Percentiles rank a stretch among this genome's conserved stretches.
Evolutionary conservation across 345 rosid species (phyloP).

Genomic region (Gossypium turneri): DNA sequence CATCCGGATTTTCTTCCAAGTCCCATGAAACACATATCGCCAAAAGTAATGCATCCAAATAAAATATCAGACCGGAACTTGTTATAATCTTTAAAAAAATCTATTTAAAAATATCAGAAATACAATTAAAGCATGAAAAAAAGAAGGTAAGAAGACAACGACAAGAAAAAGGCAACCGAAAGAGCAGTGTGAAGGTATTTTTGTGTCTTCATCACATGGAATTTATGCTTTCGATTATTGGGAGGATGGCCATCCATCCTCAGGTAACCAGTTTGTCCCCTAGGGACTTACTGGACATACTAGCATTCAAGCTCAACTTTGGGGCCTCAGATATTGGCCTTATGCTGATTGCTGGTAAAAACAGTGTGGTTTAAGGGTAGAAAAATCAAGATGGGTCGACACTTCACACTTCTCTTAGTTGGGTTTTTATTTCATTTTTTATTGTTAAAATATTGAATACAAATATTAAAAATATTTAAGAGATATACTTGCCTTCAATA

Average conservation of each 20-base stretch:
- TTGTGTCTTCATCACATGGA: background rate
- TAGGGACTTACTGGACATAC: background rate
- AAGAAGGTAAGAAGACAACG: background rate
- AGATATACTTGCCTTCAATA: no score
- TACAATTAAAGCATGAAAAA: background rate
- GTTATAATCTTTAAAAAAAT: no score
- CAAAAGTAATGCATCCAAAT: background rate
- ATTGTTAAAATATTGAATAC: no score
- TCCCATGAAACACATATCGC: no score
- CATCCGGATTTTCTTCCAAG: background rate
- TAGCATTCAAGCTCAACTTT: background rate
- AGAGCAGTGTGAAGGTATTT: background rate
- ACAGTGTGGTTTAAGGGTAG: no score
- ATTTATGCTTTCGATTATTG: background rate
- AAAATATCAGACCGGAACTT: no score
- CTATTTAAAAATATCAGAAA: no score
- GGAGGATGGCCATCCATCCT: background rate
- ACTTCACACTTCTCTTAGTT: no score
- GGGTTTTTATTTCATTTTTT: no score
- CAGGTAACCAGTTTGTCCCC: background rate
- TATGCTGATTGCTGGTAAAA: no score
- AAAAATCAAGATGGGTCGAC: no score
- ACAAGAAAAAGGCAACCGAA: background rate
- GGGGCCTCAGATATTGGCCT: background rate
- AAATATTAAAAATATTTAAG: no score